Conservation (phyloP, 2,329 filamentous ascomycete genomes). For the Colletotrichum zoysiae region DNA sequence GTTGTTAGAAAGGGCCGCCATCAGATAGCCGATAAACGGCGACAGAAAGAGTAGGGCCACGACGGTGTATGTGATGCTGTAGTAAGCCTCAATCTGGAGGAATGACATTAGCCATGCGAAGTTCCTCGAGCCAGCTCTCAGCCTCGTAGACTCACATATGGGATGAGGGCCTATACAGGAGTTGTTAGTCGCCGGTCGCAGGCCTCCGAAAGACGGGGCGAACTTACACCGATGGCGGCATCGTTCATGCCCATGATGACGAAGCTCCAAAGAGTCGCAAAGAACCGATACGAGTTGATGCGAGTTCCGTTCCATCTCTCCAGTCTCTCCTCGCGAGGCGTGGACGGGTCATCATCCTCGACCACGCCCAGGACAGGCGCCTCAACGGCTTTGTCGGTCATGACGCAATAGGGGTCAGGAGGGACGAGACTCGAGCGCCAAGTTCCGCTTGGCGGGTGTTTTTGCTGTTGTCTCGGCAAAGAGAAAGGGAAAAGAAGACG, state of each 20-base stretch:
- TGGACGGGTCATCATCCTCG: not conserved
- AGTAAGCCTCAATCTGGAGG: conserved; percentile 69
- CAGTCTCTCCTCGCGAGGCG: conserved; percentile 41
- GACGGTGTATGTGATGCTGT: conserved; percentile 70
- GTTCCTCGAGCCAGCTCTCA: not conserved
- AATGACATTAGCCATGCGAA: not conserved
- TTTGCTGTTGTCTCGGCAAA: not conserved
- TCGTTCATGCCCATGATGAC: conserved; percentile 78
- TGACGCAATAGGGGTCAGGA: not conserved
- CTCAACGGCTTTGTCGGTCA: conserved; percentile 8
- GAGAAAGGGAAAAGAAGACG: not conserved
- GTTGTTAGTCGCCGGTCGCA: not conserved
- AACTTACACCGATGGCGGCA: conserved; percentile 71
- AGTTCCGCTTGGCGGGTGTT: not conserved
- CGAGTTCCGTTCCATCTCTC: conserved; percentile 75
- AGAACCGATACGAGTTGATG: conserved; percentile 69
- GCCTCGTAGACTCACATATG: conserved; percentile 53
- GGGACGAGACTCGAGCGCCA: not conserved
- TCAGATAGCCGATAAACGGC: conserved; percentile 74
- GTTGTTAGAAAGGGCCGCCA: conserved; percentile 74
- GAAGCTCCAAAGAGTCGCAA: conserved; percentile 71
- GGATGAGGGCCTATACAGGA: conserved; percentile 59
- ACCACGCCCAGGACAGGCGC: not conserved
- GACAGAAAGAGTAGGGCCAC: conserved; percentile 77
- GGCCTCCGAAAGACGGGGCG: not conserved